Evolutionary conservation across 257 asterid genomes (phyloP).

Genomic region (Solanum piurae): DNA sequence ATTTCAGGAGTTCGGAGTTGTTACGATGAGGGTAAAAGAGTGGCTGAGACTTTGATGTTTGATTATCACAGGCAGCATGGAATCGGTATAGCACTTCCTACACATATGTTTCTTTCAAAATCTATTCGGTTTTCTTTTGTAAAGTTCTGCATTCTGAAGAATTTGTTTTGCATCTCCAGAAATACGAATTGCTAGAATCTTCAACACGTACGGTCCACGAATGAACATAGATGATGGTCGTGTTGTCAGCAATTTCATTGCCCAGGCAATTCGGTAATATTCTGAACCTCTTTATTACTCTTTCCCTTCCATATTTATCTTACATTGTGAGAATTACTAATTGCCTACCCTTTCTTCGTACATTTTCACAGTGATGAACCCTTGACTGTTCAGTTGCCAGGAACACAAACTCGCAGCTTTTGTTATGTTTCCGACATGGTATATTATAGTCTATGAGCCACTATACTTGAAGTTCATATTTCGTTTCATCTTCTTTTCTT

Average conservation of each 20-base stretch:
- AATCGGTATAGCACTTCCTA: constrained; percentile 37
- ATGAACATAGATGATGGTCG: constrained; percentile 98
- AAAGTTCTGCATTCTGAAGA: background rate
- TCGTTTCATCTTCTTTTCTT: background rate
- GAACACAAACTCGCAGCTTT: constrained; percentile 96
- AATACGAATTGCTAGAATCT: constrained; percentile 87
- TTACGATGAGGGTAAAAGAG: constrained; percentile 92
- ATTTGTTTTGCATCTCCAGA: constrained; percentile 21
- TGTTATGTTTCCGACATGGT: constrained; percentile 96
- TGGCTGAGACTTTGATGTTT: constrained; percentile 94
- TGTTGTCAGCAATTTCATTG: constrained; percentile 95
- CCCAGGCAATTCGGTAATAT: constrained; percentile 90
- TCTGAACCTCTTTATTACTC: background rate
- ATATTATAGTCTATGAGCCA: background rate
- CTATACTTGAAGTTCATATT: background rate
- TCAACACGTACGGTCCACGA: constrained; percentile 96
- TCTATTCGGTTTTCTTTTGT: background rate
- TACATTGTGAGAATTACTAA: background rate
- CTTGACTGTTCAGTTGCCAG: constrained; percentile 94
- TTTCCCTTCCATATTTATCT: background rate
- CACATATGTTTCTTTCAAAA: background rate
- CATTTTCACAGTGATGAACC: constrained; percentile 59
- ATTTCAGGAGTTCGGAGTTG: constrained; percentile 92
- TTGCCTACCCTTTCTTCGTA: background rate
- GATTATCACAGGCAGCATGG: constrained; percentile 98